Percentiles rank a stretch among this genome's conserved stretches.
Evolutionary conservation across 2,329 filamentous ascomycete species (phyloP).

Genomic region (Acephala macrosclerotiorum): DNA sequence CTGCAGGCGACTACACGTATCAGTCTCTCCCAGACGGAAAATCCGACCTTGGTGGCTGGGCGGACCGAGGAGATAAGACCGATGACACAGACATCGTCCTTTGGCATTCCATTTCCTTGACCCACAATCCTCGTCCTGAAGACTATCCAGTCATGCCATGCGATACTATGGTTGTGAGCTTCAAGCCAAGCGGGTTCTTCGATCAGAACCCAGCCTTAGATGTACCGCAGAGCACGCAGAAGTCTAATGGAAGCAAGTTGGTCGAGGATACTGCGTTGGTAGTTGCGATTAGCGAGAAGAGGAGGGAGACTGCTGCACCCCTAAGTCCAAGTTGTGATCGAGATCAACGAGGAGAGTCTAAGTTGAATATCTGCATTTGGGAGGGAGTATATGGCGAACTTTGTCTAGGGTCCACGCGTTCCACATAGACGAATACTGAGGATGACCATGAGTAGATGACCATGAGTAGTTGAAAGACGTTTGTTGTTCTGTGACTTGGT

Average conservation of each 20-base stretch:
- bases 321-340: conserved; percentile 21
- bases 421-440: too few species aligned
- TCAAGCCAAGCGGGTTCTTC: conserved; percentile 60
- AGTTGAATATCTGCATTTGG: background rate
- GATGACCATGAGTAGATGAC: too few species aligned
- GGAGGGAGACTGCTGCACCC: conserved; percentile 8
- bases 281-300: conserved; percentile 18
- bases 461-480: too few species aligned
- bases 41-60: conserved; percentile 62
- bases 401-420: background rate
- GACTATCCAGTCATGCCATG: conserved; percentile 31
- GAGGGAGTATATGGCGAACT: background rate
- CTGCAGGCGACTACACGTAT: conserved; percentile 45
- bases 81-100: conserved; percentile 88
- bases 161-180: conserved; percentile 77
- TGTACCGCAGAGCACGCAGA: conserved; percentile 44
- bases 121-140: conserved; percentile 69
- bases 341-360: background rate
- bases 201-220: conserved; percentile 57
- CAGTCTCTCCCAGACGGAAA: conserved; percentile 38
- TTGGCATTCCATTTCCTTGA: conserved; percentile 88
- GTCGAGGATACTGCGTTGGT: conserved; percentile 27
- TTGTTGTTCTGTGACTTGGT: too few species aligned
- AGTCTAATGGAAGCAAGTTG: conserved; percentile 30
- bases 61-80: conserved; percentile 84